A percentile compares a stretch with the other conserved stretches of the same genome.
These are phyloP conservation scores for Microdochium bolleyi DNA, from an alignment of 2,329 filamentous ascomycete genomes.

Conservation along the genomic window DNA sequence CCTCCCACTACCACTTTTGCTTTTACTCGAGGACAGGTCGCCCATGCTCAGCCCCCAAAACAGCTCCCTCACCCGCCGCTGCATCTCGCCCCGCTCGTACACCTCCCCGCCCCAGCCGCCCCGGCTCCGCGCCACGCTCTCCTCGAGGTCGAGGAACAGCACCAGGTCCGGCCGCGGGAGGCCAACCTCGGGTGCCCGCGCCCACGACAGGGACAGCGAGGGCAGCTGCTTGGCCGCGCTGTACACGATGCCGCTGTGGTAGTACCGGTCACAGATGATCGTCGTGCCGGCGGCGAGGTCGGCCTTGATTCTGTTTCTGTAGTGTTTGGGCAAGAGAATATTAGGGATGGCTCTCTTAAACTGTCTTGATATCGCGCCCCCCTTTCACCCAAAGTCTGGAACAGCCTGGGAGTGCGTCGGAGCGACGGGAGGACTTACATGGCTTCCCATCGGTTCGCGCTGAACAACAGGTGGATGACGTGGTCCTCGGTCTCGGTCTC, in stretches of 20 bases:
- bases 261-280: slow-evolving; percentile 86
- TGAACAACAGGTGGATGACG: slow-evolving; percentile 83
- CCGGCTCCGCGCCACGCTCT: slow-evolving; percentile 61
- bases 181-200: slow-evolving; percentile 74
- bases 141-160: slow-evolving; percentile 76
- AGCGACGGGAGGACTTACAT: slow-evolving; percentile 29
- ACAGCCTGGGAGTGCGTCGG: not conserved
- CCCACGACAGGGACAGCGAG: slow-evolving; percentile 66
- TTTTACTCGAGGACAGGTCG: slow-evolving; percentile 24
- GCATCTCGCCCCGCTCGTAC: slow-evolving; percentile 81
- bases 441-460: slow-evolving; percentile 83
- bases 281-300: slow-evolving; percentile 60
- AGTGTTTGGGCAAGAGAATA: not conserved
- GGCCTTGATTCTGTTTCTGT: slow-evolving; percentile 41
- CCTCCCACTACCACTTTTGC: slow-evolving; percentile 10
- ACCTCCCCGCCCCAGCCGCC: slow-evolving; percentile 86
- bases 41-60: slow-evolving; percentile 54
- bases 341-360: too few relatives aligned
- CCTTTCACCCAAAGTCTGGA: not conserved
- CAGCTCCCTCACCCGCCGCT: slow-evolving; percentile 66
- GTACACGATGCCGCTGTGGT: slow-evolving; percentile 91
- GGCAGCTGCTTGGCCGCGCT: slow-evolving; percentile 78
- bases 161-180: slow-evolving; percentile 83
- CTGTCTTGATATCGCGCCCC: too few relatives aligned
- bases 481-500: slow-evolving; percentile 73